phyloP scores from a whole-genome alignment of 164 flowering plant genomes.

The Annona squamosa region DNA sequence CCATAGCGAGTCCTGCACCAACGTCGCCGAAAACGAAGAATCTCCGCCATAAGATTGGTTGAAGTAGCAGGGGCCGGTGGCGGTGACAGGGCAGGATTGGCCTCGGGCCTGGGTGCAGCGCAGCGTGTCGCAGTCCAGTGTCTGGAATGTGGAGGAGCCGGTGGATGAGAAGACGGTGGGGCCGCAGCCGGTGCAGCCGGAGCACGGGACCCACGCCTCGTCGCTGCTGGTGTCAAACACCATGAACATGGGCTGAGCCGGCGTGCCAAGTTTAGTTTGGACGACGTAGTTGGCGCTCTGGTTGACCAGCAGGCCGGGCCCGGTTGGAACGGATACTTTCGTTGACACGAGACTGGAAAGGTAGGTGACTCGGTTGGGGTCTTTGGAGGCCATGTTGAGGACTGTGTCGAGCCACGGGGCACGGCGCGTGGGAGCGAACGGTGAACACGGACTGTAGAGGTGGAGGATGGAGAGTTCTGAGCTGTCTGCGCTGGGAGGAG shows the following conservation, averaged over 20 bases:
- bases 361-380: conserved; percentile 52
- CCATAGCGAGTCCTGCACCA: conserved; percentile 49
- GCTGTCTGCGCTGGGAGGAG: conserved; percentile 23
- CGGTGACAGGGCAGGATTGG: conserved; percentile 40
- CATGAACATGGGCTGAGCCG: conserved; percentile 83
- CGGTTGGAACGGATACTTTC: conserved; percentile 52
- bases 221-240: conserved; percentile 84
- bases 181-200: conserved; percentile 68
- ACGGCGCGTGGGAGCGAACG: conserved; percentile 46
- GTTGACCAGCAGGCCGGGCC: conserved; percentile 59
- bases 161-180: conserved; percentile 41
- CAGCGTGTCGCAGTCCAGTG: conserved; percentile 49
- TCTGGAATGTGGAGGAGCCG: conserved; percentile 42
- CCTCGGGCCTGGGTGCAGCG: conserved; percentile 63
- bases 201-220: conserved; percentile 68
- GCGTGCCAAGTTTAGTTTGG: conserved; percentile 70
- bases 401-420: conserved; percentile 47
- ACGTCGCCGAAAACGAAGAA: conserved; percentile 56
- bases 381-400: conserved; percentile 68
- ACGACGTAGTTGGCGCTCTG: conserved; percentile 67
- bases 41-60: conserved; percentile 82
- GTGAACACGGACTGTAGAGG: conserved; percentile 74
- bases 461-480: conserved; percentile 61
- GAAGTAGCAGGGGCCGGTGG: conserved; percentile 44
- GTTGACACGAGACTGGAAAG: conserved; percentile 37